Conservation (phyloP, 768 basidiomycete species). For the Hirschioporus abietinus region DNA sequence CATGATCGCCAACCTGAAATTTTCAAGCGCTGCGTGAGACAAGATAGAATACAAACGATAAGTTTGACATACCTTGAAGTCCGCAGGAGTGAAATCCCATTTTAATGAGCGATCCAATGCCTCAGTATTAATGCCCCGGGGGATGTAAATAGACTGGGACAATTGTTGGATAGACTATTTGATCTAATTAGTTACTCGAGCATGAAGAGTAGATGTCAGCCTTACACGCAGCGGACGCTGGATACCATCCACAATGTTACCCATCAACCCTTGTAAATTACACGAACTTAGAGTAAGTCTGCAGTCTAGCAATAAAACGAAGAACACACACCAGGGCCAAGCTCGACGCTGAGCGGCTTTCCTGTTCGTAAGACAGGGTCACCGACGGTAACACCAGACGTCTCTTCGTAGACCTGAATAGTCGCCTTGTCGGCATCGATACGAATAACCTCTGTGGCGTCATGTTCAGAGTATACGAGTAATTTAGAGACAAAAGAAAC, state of each 20-base stretch:
- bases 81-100: conserved; percentile 92
- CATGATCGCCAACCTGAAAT: conserved; percentile 86
- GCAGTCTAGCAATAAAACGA: not conserved
- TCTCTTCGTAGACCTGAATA: conserved; percentile 99
- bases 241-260: conserved; percentile 98
- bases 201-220: conserved; percentile 8
- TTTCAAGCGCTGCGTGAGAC: conserved; percentile 6
- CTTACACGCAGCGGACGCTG: conserved; percentile 86
- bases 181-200: conserved; percentile 10
- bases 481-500: conserved; percentile 16
- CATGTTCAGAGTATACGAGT: not conserved
- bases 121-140: conserved; percentile 96
- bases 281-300: conserved; percentile 2
- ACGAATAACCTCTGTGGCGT: conserved; percentile 85
- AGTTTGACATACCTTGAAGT: conserved; percentile 54
- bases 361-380: conserved; percentile 97
- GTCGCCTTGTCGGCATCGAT: conserved; percentile 98
- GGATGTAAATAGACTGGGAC: conserved; percentile 99
- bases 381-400: conserved; percentile 96
- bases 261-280: conserved; percentile 75
- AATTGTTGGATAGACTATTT: conserved; percentile 84
- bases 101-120: conserved; percentile 81
- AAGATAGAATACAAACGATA: conserved; percentile 4
- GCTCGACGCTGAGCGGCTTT: conserved; percentile 95
- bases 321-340: conserved; percentile 77